phyloP scores from a whole-genome alignment of 2,329 filamentous ascomycete species.

The Exophiala phaeomuriformis region DNA sequence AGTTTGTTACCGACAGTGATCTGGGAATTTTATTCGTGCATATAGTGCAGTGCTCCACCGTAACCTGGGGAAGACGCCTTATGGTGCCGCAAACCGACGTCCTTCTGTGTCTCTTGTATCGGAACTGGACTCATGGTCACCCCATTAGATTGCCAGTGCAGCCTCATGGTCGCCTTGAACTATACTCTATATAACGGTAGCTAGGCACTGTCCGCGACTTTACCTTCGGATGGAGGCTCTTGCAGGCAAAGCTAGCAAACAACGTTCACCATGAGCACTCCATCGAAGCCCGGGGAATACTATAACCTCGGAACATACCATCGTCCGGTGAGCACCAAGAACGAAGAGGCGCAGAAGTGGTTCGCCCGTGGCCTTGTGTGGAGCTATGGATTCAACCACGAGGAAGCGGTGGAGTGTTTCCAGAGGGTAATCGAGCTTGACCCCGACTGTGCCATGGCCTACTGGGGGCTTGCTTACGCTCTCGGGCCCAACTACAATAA shows the following conservation, averaged over 20 bases:
- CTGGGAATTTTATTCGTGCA: too few relatives aligned
- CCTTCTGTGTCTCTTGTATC: too few relatives aligned
- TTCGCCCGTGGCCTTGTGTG: conserved; percentile 36
- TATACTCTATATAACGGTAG: too few relatives aligned
- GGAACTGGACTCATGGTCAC: too few relatives aligned
- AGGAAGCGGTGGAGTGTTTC: conserved; percentile 35
- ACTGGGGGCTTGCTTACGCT: conserved; percentile 50
- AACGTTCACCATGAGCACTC: not conserved
- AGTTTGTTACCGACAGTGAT: too few relatives aligned
- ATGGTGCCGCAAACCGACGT: too few relatives aligned
- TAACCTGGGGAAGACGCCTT: too few relatives aligned
- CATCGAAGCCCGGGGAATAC: conserved; percentile 24
- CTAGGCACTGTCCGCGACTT: too few relatives aligned
- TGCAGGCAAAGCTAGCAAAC: not conserved
- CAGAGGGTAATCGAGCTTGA: conserved; percentile 33
- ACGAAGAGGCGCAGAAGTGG: conserved; percentile 33
- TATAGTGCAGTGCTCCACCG: too few relatives aligned
- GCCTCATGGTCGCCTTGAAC: too few relatives aligned
- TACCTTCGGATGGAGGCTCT: not conserved
- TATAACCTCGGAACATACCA: conserved; percentile 34
- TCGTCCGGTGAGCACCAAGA: conserved; percentile 31
- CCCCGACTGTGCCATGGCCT: conserved; percentile 34
- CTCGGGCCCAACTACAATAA: conserved; percentile 75
- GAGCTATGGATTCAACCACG: conserved; percentile 38
- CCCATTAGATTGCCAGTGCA: too few relatives aligned